Percentiles rank a stretch among this genome's conserved stretches.
phyloP scores from a whole-genome alignment of 2,329 filamentous ascomycete species.

The Colletotrichum tanaceti region DNA sequence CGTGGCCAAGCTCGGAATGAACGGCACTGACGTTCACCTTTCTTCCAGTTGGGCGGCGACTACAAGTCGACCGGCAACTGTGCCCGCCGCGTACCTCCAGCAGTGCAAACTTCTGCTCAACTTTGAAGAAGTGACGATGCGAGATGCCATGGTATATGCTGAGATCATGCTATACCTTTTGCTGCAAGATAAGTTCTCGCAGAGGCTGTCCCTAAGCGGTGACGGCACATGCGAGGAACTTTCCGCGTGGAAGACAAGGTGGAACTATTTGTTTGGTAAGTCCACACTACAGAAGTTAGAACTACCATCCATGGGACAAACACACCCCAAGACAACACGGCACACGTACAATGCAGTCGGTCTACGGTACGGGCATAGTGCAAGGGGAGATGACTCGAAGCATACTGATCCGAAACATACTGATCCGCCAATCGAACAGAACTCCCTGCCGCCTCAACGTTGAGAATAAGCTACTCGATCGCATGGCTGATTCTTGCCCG shows the following conservation, averaged over 20 bases:
- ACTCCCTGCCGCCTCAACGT: conserved; percentile 49
- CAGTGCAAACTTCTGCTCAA: conserved; percentile 55
- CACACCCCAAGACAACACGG: background rate
- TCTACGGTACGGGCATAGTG: background rate
- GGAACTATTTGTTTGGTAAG: conserved; percentile 50
- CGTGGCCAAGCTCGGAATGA: background rate
- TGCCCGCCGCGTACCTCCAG: conserved; percentile 52
- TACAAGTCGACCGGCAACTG: conserved; percentile 53
- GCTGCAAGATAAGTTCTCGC: conserved; percentile 51
- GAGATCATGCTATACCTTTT: conserved; percentile 53
- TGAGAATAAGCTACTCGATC: conserved; percentile 50
- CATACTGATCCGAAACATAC: background rate
- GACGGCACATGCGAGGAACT: conserved; percentile 50
- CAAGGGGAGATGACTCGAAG: background rate
- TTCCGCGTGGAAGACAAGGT: conserved; percentile 49
- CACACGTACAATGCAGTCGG: background rate
- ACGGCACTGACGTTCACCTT: background rate
- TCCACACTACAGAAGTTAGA: background rate
- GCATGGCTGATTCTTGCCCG: conserved; percentile 49
- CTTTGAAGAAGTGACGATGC: conserved; percentile 56
- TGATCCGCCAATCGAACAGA: conserved; percentile 40
- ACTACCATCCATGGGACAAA: background rate
- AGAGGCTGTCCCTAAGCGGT: conserved; percentile 47
- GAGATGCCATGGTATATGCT: conserved; percentile 55
- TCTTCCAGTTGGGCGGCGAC: conserved; percentile 54